Conservation (phyloP, 495 filamentous ascomycete genomes). For the Lophiotrema nucula region DNA sequence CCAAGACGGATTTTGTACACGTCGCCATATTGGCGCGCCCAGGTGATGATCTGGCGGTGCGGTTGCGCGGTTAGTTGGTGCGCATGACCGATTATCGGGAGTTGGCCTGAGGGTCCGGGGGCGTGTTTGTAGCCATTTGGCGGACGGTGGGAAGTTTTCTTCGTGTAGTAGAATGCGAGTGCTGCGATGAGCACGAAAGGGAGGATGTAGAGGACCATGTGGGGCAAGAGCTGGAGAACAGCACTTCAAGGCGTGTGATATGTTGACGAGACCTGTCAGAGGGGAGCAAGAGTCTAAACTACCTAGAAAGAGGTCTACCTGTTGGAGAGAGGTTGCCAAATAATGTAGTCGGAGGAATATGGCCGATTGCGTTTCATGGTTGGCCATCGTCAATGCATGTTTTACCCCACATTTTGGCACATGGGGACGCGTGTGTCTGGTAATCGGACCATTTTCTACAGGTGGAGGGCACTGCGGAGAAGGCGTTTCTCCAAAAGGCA, state of each 20-base stretch:
- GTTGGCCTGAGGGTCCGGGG: conserved; percentile 17
- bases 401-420: too few relatives aligned
- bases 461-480: too few relatives aligned
- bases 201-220: conserved; percentile 21
- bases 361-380: too few relatives aligned
- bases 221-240: conserved; percentile 19
- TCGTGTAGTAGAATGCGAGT: conserved; percentile 5
- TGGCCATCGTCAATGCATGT: too few relatives aligned
- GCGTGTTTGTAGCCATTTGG: conserved; percentile 11
- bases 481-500: too few relatives aligned
- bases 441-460: too few relatives aligned
- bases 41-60: conserved; percentile 19
- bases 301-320: too few relatives aligned
- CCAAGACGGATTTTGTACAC: conserved; percentile 28
- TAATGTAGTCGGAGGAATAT: too few relatives aligned
- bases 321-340: too few relatives aligned
- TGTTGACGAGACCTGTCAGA: background rate
- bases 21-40: conserved; percentile 23
- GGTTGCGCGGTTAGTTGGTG: conserved; percentile 25
- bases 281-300: background rate
- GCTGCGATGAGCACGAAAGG: background rate
- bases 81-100: conserved; percentile 24
- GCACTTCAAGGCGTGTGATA: too few relatives aligned
- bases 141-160: background rate
- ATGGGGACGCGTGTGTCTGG: too few relatives aligned